Evolutionary conservation across 371 early-diverging fungal genomes (phyloP), one percentile per base, ranked within the genome.

Genomic region (Mucor saturninus): DNA sequence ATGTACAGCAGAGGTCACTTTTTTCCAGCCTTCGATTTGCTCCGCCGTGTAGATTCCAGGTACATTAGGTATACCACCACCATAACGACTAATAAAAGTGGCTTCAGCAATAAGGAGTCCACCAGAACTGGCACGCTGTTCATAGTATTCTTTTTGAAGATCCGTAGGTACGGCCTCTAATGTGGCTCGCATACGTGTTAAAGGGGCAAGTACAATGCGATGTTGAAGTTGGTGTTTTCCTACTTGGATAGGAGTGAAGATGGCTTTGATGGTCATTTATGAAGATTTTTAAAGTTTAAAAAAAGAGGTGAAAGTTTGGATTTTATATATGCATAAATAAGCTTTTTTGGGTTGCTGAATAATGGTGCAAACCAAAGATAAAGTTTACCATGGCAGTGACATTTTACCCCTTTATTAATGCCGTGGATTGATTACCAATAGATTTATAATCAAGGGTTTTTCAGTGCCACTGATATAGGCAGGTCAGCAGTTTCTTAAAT

Each of bases 61-160:
- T 31, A 65, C 65, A 35, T 60, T 71, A 30, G 71, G 74, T 57
- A 63, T 68, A 15, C 66, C 63, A 26, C 75, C 75, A 8, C 81
- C 83, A 7, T 56, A 61, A 35, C 69, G 76, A 37, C 61, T 64
- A 37, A 82, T 76, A 29, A 75, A 65, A 9, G 83, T 77, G 21
- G 80, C 88, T 65, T 87, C 90, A 31, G 80, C 71, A 21, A 89
- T 73, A 26, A 87, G 56, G 2, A 89, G 65, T 29, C 87, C 87
- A 52, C 85, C 86, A 10, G 59, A 42, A 6, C 76, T 80, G 3
- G 86, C 80, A 29, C 90, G 71, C 67, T 90, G 88, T 5, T 49
- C 57, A 52, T 88, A 90, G 71, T 88, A 86, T 57, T 81, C 75
- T 21, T 58, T 73, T 54, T 73, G 60, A 29, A 83, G 57, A 54